phyloP scores from a whole-genome alignment of 2,329 filamentous ascomycete genomes.

The Shiraia bambusicola region DNA sequence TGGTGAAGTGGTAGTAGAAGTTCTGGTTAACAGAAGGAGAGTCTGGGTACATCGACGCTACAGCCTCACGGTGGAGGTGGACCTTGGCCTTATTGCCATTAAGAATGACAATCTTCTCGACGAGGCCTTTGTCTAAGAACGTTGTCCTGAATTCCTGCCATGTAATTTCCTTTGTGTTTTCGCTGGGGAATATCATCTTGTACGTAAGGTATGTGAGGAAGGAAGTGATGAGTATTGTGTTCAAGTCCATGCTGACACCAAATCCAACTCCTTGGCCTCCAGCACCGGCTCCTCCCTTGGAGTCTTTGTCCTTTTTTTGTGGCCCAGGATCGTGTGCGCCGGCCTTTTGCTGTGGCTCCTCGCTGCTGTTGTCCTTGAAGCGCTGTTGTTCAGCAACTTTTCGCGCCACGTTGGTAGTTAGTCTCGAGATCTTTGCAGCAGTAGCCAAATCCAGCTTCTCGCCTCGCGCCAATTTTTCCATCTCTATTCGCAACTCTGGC shows the following conservation, averaged over 20 bases:
- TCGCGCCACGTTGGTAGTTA: slow-evolving; percentile 59
- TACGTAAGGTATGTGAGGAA: slow-evolving; percentile 63
- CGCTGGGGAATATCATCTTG: slow-evolving; percentile 65
- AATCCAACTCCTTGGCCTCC: slow-evolving; percentile 13
- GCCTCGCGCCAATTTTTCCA: slow-evolving; percentile 56
- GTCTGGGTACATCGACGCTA: slow-evolving; percentile 72
- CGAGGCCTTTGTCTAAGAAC: slow-evolving; percentile 92
- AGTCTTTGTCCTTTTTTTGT: slow-evolving; percentile 36
- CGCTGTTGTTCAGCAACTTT: slow-evolving; percentile 48
- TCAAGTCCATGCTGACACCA: slow-evolving; percentile 52
- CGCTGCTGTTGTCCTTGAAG: slow-evolving; percentile 23
- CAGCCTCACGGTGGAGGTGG: slow-evolving; percentile 73
- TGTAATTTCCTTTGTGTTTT: slow-evolving; percentile 78
- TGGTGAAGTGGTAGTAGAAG: slow-evolving; percentile 90
- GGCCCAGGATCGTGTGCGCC: slow-evolving; percentile 50
- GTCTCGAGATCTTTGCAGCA: slow-evolving; percentile 61
- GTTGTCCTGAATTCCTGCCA: slow-evolving; percentile 96
- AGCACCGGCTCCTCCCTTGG: slow-evolving; percentile 26
- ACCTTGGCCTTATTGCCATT: slow-evolving; percentile 77
- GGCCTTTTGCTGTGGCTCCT: slow-evolving; percentile 46
- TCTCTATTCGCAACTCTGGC: slow-evolving; percentile 64
- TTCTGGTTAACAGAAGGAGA: slow-evolving; percentile 67
- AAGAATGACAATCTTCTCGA: slow-evolving; percentile 86
- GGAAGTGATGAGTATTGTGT: slow-evolving; percentile 58
- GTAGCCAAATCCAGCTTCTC: slow-evolving; percentile 55